Conservation (phyloP, 1,284 basidiomycete genomes). For the Stygiomarasmius scandens region DNA sequence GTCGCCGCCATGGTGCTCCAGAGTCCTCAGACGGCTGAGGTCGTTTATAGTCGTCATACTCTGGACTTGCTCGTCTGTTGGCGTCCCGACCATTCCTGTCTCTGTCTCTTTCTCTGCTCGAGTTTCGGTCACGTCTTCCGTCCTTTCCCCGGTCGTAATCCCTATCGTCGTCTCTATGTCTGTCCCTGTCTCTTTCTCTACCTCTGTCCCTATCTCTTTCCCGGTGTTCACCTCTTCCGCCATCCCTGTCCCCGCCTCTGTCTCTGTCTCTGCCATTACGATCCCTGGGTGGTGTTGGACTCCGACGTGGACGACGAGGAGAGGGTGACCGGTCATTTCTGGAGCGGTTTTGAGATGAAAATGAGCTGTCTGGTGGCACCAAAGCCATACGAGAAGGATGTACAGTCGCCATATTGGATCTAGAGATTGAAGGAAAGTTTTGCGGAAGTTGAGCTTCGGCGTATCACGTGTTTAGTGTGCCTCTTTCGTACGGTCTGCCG, state of each 20-base stretch:
- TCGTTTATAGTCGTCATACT: slow-evolving; percentile 48
- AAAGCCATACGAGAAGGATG: slow-evolving; percentile 65
- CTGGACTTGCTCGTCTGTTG: slow-evolving; percentile 42
- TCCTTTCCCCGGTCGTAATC: slow-evolving; percentile 14
- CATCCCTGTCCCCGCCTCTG: slow-evolving; percentile 17
- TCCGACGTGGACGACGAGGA: slow-evolving; percentile 26
- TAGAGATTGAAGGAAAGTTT: too few relatives aligned
- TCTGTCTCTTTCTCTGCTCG: neutral
- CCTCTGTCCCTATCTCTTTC: slow-evolving; percentile 6
- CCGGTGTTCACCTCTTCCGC: slow-evolving; percentile 18
- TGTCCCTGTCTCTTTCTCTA: neutral
- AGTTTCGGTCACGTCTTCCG: slow-evolving; percentile 13
- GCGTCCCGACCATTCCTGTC: slow-evolving; percentile 3
- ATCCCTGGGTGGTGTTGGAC: slow-evolving; percentile 4
- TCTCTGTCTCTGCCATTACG: slow-evolving; percentile 13
- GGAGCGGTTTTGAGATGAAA: slow-evolving; percentile 13
- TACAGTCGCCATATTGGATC: slow-evolving; percentile 56
- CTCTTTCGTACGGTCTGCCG: too few relatives aligned
- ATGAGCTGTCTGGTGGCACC: slow-evolving; percentile 43
- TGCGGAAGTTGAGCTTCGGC: too few relatives aligned
- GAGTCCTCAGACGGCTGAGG: slow-evolving; percentile 29
- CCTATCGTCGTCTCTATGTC: neutral
- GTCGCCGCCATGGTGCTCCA: slow-evolving; percentile 44
- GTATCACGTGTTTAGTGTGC: too few relatives aligned
- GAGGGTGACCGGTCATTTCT: slow-evolving; percentile 10